Conservation (phyloP, 2,329 filamentous ascomycete genomes). For the Penicillium sp. region DNA sequence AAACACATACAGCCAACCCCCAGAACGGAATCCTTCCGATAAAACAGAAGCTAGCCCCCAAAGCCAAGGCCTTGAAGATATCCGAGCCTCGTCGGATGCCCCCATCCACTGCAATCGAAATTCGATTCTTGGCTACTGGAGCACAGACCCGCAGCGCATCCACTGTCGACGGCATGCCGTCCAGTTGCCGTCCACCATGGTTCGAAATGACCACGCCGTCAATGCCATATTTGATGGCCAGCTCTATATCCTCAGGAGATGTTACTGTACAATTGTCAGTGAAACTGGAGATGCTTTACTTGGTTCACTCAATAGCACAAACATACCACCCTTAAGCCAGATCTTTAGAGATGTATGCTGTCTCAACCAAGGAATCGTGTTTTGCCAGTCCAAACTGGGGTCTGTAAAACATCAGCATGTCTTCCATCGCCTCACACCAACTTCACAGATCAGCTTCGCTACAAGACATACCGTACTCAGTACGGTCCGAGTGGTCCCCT, state of each 20-base stretch:
- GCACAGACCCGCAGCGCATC: conserved; percentile 35
- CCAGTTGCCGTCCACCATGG: conserved; percentile 40
- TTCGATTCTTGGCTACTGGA: conserved; percentile 29
- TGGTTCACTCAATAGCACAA: background rate
- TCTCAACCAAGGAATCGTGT: conserved; percentile 50
- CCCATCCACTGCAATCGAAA: conserved; percentile 35
- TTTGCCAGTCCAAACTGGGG: conserved; percentile 49
- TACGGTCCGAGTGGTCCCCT: conserved; percentile 22
- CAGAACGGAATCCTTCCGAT: conserved; percentile 26
- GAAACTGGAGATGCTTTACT: background rate
- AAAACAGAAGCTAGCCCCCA: conserved; percentile 35
- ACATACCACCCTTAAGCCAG: conserved; percentile 32
- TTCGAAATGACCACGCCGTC: conserved; percentile 41
- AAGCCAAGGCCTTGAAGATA: conserved; percentile 38
- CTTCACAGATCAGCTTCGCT: background rate
- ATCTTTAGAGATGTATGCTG: conserved; percentile 48
- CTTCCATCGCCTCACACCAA: too few species aligned
- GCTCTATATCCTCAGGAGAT: conserved; percentile 35
- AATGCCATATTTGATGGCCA: conserved; percentile 36
- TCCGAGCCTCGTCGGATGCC: conserved; percentile 37
- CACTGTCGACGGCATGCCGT: conserved; percentile 39
- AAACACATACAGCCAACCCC: conserved; percentile 5
- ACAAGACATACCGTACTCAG: conserved; percentile 27
- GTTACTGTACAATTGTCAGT: conserved; percentile 13
- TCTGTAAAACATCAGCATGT: conserved; percentile 25